Evolutionary conservation across 176 grass and related monocot species (phyloP).

Genomic region (Poa pratensis): DNA sequence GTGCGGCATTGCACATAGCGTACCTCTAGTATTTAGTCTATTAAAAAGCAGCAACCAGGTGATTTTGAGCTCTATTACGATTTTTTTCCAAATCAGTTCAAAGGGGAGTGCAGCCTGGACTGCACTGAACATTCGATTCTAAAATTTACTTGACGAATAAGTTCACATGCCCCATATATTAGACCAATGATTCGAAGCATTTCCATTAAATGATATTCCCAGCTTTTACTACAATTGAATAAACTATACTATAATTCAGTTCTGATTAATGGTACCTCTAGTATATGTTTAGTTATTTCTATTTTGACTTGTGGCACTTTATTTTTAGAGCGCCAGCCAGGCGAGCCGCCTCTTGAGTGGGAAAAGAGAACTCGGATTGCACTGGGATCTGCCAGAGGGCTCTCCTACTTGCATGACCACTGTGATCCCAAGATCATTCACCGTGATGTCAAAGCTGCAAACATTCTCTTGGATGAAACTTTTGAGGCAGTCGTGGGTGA

Average conservation of each 20-base stretch:
- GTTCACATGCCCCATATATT: background rate
- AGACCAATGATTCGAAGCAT: background rate
- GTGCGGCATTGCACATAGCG: too few relatives aligned
- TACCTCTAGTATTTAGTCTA: background rate
- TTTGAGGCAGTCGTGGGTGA: conserved; percentile 80
- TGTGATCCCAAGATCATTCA: conserved; percentile 95
- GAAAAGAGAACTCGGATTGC: conserved; percentile 61
- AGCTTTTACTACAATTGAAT: background rate
- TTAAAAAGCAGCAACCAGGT: background rate
- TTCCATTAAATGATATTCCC: background rate
- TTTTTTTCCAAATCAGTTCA: background rate
- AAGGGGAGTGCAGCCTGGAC: background rate
- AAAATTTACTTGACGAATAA: background rate
- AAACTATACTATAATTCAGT: background rate
- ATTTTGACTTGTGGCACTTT: conserved; percentile 21
- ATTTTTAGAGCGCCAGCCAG: conserved; percentile 56
- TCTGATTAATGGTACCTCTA: background rate
- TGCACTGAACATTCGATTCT: background rate
- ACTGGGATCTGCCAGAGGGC: conserved; percentile 70
- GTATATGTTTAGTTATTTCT: conserved; percentile 8
- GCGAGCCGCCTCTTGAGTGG: conserved; percentile 64
- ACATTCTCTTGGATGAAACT: conserved; percentile 75
- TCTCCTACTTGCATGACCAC: conserved; percentile 80
- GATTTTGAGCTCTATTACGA: background rate
- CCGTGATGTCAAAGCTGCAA: conserved; percentile 76